A percentile compares a stretch with the other conserved stretches of the same genome.
Evolutionary conservation across 257 asterid genomes (phyloP).

Genomic region (Petunia secreta): DNA sequence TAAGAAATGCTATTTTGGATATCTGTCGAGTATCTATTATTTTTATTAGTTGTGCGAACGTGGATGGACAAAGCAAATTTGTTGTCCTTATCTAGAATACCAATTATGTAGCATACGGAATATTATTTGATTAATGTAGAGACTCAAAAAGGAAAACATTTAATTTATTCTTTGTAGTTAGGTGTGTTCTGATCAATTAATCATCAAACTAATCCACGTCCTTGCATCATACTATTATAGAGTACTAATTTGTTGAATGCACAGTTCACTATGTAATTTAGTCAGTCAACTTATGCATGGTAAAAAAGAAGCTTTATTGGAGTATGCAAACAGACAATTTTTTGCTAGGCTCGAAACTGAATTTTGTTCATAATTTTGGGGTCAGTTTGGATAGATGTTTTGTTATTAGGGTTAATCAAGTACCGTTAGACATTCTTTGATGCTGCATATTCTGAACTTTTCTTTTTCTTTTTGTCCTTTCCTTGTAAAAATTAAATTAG

Average conservation of each 20-base stretch:
- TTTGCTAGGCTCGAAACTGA: constrained; percentile 11
- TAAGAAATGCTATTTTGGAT: background rate
- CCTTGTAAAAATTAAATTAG: background rate
- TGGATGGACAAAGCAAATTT: background rate
- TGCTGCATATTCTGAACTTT: background rate
- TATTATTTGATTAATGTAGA: background rate
- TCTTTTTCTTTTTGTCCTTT: background rate
- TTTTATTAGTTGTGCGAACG: constrained; percentile 1
- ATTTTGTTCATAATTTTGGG: background rate
- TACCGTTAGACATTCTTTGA: background rate
- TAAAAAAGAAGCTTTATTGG: background rate
- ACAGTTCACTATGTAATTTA: background rate
- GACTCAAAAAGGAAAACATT: background rate
- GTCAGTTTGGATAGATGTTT: background rate
- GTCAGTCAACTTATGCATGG: constrained; percentile 10
- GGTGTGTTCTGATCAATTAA: background rate
- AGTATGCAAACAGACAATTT: background rate
- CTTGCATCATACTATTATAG: background rate
- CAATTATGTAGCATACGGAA: constrained; percentile 1
- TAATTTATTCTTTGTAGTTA: background rate
- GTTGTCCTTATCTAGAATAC: constrained; percentile 18
- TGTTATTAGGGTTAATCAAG: background rate
- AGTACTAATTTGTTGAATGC: background rate
- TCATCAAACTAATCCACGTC: background rate
- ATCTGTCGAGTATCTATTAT: background rate